These are phyloP conservation scores for Crucihimalaya himalaica DNA, from an alignment of 345 rosid species.

Conservation along the genomic window DNA sequence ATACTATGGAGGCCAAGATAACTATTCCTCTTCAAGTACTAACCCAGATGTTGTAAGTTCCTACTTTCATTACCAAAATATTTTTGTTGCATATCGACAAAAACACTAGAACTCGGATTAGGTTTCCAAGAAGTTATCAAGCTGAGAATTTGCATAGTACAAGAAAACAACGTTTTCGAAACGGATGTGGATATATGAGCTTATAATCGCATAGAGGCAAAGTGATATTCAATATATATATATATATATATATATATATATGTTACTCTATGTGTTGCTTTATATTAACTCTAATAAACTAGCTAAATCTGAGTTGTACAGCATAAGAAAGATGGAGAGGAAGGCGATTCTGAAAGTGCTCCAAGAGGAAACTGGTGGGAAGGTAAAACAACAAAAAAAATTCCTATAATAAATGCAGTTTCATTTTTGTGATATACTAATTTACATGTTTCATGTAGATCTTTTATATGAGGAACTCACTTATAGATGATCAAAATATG, in stretches of 20 bases:
- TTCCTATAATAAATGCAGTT: not conserved
- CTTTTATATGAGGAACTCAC: not conserved
- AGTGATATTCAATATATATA: not conserved
- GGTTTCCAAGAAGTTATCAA: constrained; percentile 11
- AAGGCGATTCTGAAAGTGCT: constrained; percentile 58
- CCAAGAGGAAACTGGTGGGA: constrained; percentile 98
- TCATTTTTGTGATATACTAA: not conserved
- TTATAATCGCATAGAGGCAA: not conserved
- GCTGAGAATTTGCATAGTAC: not conserved
- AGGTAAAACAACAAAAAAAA: constrained; percentile 48
- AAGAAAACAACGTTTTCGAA: not conserved
- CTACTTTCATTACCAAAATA: constrained; percentile 25
- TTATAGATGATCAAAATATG: constrained; percentile 15
- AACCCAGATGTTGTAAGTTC: constrained; percentile 45
- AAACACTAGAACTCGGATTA: not conserved
- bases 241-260: not conserved
- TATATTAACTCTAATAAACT: constrained; percentile 6
- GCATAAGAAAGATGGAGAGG: constrained; percentile 64
- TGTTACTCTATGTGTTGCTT: not conserved
- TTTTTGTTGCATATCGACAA: not conserved
- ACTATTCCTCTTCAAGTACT: constrained; percentile 59
- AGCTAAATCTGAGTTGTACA: constrained; percentile 26
- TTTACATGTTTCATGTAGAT: not conserved
- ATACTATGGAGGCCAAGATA: constrained; percentile 91
- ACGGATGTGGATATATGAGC: not conserved